Conservation (phyloP, 2,329 filamentous ascomycete species). For the Fusarium napiforme region DNA sequence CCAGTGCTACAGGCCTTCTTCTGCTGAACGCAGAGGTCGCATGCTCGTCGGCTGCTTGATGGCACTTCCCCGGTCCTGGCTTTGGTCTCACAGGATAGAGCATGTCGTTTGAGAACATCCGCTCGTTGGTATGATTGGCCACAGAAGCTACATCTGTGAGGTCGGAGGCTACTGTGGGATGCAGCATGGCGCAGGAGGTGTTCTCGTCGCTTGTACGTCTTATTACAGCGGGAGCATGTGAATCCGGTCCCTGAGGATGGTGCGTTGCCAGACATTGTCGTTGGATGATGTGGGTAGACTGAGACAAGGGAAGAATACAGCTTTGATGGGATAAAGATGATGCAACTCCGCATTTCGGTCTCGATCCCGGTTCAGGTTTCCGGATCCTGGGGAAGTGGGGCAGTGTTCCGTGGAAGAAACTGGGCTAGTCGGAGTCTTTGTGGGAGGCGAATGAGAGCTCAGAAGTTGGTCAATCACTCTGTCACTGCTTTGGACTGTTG, state of each 20-base stretch:
- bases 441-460: constrained; percentile 4
- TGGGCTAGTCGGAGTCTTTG: neutral
- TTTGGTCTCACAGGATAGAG: neutral
- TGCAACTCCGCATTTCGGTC: neutral
- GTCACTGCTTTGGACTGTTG: neutral
- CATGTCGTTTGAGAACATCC: neutral
- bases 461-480: neutral
- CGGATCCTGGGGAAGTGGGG: constrained; percentile 9
- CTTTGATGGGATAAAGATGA: neutral
- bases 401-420: neutral
- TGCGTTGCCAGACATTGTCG: neutral
- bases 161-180: neutral
- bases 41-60: neutral
- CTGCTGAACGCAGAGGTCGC: neutral
- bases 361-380: neutral
- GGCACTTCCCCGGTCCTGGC: rapidly evolving
- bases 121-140: neutral
- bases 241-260: neutral
- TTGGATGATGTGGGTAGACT: neutral
- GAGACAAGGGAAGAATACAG: neutral
- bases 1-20: constrained; percentile 4
- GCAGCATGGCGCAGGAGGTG: neutral
- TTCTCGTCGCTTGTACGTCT: constrained; percentile 5
- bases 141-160: neutral
- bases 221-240: neutral